Evolutionary conservation across 2,329 filamentous ascomycete genomes (phyloP).

Genomic region (Trichoderma endophyticum): DNA sequence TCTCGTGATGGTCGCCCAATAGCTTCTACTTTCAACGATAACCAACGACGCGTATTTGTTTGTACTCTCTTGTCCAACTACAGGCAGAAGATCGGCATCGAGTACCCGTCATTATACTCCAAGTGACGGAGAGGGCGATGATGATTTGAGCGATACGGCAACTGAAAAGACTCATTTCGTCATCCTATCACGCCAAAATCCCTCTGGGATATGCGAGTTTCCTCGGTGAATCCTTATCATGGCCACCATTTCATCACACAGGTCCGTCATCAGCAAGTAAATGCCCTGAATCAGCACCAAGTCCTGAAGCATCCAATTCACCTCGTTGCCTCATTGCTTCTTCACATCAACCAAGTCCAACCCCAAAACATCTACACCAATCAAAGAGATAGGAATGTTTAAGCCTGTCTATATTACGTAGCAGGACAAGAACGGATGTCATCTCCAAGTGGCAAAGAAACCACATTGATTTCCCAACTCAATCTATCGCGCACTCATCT

Average conservation of each 20-base stretch:
- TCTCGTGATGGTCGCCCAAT: background rate
- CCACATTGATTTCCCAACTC: background rate
- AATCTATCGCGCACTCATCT: background rate
- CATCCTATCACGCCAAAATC: background rate
- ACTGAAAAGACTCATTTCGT: background rate
- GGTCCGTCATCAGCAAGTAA: background rate
- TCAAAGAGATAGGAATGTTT: background rate
- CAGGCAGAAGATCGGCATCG: background rate
- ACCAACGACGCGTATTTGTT: background rate
- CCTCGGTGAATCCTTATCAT: background rate
- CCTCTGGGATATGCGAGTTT: background rate
- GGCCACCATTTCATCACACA: background rate
- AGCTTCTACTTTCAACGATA: background rate
- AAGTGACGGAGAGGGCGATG: background rate
- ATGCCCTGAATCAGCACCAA: background rate
- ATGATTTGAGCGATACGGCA: background rate
- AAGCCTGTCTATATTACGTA: background rate
- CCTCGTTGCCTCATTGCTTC: background rate
- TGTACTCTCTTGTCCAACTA: background rate
- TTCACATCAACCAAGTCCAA: background rate
- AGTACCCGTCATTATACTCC: background rate
- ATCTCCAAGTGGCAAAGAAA: background rate
- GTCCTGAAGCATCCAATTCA: background rate
- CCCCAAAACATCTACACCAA: background rate
- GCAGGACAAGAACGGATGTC: background rate